Evolutionary conservation across 2,329 filamentous ascomycete genomes (phyloP).

Genomic region (Elsinoe australis): DNA sequence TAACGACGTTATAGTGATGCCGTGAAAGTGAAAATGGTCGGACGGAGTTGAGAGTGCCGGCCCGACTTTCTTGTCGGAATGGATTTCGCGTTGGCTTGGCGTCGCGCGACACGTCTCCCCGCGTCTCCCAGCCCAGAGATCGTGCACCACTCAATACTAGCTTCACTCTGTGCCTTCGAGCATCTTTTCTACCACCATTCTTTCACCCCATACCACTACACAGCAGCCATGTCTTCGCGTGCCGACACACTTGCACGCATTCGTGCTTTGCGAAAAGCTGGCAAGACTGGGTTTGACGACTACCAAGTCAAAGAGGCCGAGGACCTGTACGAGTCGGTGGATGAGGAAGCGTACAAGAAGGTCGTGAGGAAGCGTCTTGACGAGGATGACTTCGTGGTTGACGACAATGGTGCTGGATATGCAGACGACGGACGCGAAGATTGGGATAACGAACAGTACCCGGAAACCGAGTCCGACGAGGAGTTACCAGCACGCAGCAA

Average conservation of each 20-base stretch:
- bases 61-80: not conserved
- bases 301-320: constrained; percentile 82
- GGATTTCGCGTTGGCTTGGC: constrained; percentile 14
- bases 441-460: constrained; percentile 65
- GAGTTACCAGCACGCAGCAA: constrained; percentile 53
- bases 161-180: not conserved
- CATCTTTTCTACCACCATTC: not conserved
- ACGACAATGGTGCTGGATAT: constrained; percentile 96
- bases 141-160: not conserved
- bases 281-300: constrained; percentile 81
- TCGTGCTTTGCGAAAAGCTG: constrained; percentile 71
- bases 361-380: constrained; percentile 83
- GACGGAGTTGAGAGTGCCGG: no score
- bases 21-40: no score
- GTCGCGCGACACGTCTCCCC: constrained; percentile 10
- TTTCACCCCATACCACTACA: not conserved
- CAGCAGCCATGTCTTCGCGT: constrained; percentile 26
- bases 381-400: constrained; percentile 94
- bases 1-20: not conserved
- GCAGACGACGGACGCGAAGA: constrained; percentile 94
- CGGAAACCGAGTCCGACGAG: constrained; percentile 70
- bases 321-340: constrained; percentile 88
- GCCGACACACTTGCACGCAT: constrained; percentile 58
- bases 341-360: constrained; percentile 96
- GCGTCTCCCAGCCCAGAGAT: not conserved